A percentile compares a stretch with the other conserved stretches of the same genome.
Evolutionary conservation across 495 filamentous ascomycete genomes (phyloP).

Genomic region (Saxophila tyrrhenica): DNA sequence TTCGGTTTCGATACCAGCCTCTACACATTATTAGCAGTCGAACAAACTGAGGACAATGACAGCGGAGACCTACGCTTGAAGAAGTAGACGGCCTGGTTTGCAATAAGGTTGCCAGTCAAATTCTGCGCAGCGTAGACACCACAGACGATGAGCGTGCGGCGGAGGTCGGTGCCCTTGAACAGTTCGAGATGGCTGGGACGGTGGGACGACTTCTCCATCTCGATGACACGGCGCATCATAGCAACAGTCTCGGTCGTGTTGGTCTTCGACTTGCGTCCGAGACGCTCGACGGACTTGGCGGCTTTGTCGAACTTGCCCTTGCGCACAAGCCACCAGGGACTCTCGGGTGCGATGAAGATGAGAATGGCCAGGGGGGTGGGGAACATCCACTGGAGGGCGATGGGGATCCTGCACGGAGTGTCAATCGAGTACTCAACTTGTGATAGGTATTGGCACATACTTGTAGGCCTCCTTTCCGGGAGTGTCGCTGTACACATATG

Average conservation of each 20-base stretch:
- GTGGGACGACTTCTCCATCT: conserved; percentile 57
- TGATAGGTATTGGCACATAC: conserved; percentile 14
- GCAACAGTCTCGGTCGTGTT: conserved; percentile 64
- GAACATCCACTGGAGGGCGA: conserved; percentile 67
- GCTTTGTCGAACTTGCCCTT: conserved; percentile 57
- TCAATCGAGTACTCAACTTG: conserved; percentile 6
- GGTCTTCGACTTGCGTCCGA: conserved; percentile 40
- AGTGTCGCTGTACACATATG: conserved; percentile 7
- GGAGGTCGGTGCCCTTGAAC: conserved; percentile 61
- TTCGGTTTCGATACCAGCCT: conserved; percentile 35
- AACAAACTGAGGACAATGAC: background rate
- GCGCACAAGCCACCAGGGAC: conserved; percentile 73
- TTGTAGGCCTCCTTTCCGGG: conserved; percentile 9
- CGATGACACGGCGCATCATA: conserved; percentile 78
- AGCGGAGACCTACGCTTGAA: conserved; percentile 27
- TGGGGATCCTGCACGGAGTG: conserved; percentile 15
- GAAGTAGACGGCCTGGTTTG: conserved; percentile 34
- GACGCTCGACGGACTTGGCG: conserved; percentile 52
- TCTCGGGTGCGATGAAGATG: conserved; percentile 62
- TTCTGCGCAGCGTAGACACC: conserved; percentile 24
- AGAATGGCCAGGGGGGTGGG: conserved; percentile 62
- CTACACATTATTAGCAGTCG: conserved; percentile 20
- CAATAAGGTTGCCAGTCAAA: conserved; percentile 26
- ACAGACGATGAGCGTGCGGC: conserved; percentile 46
- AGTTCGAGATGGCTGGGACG: conserved; percentile 65